A percentile compares a stretch with the other conserved stretches of the same genome.
Conservation (phyloP, 371 early-diverging fungal genomes). For the Lichtheimia hyalospora region DNA sequence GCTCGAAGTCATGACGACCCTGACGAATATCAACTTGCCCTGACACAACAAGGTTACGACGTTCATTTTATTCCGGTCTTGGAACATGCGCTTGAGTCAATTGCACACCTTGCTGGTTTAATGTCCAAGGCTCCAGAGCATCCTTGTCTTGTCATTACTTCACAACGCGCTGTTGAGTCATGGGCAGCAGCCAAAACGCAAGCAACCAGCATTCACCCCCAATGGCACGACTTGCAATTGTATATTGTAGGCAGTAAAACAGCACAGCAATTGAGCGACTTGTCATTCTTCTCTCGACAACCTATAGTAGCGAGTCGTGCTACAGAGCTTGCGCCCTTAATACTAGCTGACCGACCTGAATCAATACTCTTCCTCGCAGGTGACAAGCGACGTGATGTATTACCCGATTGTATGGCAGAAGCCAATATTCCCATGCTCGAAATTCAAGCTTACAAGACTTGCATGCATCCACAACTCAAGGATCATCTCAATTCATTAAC, state of each 20-base stretch:
- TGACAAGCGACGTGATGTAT: slow-evolving; percentile 53
- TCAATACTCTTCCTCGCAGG: slow-evolving; percentile 53
- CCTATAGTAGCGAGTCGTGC: slow-evolving; percentile 39
- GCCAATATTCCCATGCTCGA: slow-evolving; percentile 30
- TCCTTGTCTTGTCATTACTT: slow-evolving; percentile 34
- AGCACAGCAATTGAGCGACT: slow-evolving; percentile 21
- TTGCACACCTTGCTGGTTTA: not conserved
- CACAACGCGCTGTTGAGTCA: slow-evolving; percentile 41
- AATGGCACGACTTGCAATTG: slow-evolving; percentile 28
- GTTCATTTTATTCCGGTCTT: not conserved
- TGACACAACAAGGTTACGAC: not conserved
- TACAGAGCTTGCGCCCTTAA: slow-evolving; percentile 28
- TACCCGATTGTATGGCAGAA: slow-evolving; percentile 31
- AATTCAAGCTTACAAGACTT: slow-evolving; percentile 47
- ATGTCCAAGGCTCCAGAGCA: slow-evolving; percentile 18
- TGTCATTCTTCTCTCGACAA: slow-evolving; percentile 23
- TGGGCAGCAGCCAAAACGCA: slow-evolving; percentile 2
- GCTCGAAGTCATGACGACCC: not conserved
- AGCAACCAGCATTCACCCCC: not conserved
- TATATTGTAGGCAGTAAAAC: slow-evolving; percentile 58
- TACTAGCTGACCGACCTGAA: slow-evolving; percentile 12
- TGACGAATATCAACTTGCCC: not conserved
- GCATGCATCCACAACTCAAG: slow-evolving; percentile 23
- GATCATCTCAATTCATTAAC: slow-evolving; percentile 2
- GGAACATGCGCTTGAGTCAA: not conserved